Conservation (phyloP, 345 rosid genomes). For the Arabis hirsuta region DNA sequence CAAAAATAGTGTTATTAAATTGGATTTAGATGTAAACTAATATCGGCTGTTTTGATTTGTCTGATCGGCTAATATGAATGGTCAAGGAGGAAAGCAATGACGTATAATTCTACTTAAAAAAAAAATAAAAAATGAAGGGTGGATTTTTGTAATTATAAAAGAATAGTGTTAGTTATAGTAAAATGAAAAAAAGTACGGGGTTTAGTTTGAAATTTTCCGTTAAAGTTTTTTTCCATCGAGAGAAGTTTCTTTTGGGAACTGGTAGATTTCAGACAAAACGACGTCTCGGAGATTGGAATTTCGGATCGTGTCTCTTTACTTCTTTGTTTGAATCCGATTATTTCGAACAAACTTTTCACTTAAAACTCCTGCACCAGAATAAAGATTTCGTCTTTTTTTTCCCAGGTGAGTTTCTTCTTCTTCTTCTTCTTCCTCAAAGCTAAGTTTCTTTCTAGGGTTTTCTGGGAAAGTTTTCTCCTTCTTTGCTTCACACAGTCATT, state of each 20-base stretch:
- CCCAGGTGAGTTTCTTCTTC: constrained; percentile 19
- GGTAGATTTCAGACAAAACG: constrained; percentile 39
- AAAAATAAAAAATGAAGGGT: not conserved
- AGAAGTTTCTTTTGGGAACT: constrained; percentile 18
- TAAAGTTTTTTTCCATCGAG: not conserved
- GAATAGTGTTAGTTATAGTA: not conserved
- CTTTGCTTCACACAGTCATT: constrained; percentile 25
- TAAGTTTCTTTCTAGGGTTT: constrained; percentile 32
- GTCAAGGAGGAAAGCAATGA: constrained; percentile 14
- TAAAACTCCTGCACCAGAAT: not conserved
- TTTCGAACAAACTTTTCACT: not conserved
- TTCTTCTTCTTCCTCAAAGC: not conserved
- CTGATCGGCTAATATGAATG: not conserved
- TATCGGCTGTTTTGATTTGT: not conserved
- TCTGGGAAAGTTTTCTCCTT: not conserved
- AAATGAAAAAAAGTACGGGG: constrained; percentile 6
- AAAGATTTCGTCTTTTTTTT: constrained; percentile 20
- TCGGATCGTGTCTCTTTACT: constrained; percentile 45
- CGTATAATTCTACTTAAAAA: not conserved
- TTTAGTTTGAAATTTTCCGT: constrained; percentile 23
- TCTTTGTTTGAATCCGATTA: constrained; percentile 29
- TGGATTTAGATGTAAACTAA: not conserved
- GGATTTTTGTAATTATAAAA: not conserved
- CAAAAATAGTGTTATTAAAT: too few relatives aligned
- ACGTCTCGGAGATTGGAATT: constrained; percentile 44